A percentile compares a stretch with the other conserved stretches of the same genome.
These are phyloP conservation scores for Colletotrichum falcatum DNA, from an alignment of 2,329 filamentous ascomycete genomes.

Conservation along the genomic window DNA sequence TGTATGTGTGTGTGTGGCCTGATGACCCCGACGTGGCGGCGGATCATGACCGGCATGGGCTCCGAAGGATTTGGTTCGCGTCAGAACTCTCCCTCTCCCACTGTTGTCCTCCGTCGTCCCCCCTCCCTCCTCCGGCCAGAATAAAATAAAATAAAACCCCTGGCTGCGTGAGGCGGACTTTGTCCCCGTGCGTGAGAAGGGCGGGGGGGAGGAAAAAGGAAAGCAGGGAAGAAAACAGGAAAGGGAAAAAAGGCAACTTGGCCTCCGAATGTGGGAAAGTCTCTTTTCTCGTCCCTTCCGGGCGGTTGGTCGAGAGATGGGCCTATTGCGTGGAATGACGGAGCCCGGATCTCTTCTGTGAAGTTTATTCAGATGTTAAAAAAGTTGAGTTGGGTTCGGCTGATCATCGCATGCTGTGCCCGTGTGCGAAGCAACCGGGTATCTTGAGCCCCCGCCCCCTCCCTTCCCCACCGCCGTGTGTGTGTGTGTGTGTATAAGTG, in stretches of 20 bases:
- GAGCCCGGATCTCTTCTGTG: conserved; percentile 8
- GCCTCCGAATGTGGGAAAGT: background rate
- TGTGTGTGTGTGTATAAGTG: background rate
- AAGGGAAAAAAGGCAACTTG: background rate
- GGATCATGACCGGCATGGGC: background rate
- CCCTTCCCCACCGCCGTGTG: background rate
- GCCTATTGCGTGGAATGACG: background rate
- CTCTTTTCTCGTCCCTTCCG: background rate
- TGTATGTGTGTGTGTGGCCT: too few relatives aligned
- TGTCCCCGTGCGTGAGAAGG: background rate
- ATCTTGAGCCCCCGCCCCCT: too few relatives aligned
- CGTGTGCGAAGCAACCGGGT: background rate
- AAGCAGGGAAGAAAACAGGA: background rate
- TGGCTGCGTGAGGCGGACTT: conserved; percentile 30
- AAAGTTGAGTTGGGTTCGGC: conserved; percentile 20
- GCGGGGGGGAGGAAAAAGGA: background rate
- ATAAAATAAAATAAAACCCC: too few relatives aligned
- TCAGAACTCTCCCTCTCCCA: background rate
- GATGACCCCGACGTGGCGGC: background rate
- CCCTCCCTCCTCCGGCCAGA: background rate
- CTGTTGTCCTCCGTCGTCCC: background rate
- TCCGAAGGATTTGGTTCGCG: background rate
- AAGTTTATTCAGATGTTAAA: conserved; percentile 2
- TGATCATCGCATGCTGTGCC: conserved; percentile 1
- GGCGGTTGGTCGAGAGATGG: background rate